Evolutionary conservation across 768 basidiomycete genomes (phyloP), one percentile per base, ranked within the genome.

Genomic region (Boletus pseudopeckii): DNA sequence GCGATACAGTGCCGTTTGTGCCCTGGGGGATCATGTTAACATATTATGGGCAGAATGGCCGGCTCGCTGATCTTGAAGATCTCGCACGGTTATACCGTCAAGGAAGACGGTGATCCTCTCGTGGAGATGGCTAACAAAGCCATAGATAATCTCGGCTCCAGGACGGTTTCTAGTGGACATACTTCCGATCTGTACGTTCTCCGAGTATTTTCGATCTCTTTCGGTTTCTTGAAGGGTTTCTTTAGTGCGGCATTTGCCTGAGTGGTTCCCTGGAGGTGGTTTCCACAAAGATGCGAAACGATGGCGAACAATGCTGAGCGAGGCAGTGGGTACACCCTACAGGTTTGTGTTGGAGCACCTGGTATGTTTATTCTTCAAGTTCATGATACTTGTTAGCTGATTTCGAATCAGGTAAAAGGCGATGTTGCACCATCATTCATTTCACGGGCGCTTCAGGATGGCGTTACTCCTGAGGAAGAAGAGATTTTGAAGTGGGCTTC

Each of bases 11-110:
- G 30, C 30, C 8, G 10, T n/a, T 24, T 5, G 10, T 13, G 4
- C n/a, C 42, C 17, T 20, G 13, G 2, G n/a, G 17, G 36, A 41
- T 18, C 14, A 32, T 42, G 28, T 5, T 43, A 9, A 1, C 30
- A 14, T 7, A 9, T 28, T 45, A 22, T 20, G 44, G 28, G 46
- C 43, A 78, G 78, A 36, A 57, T 67, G 49, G 64, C 71, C 0
- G 71, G 71, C 0, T 64, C 73, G 4, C 58, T 67, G 14, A 73
- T 76, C 54, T 55, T 70, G 53, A 64, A 58, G 18, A 60, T 71
- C 15, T 71, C 72, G 1, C 69, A 76, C 43, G 77, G 76, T 4
- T 64, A 74, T 18, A 59, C 68, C 11, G 69, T 73, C 14, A 36
- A 64, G 45, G 56, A 61, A 4, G 55, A 62, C 1, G 41, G 64